phyloP scores from a whole-genome alignment of 2,329 filamentous ascomycete species.

The Arthroderma sp. region DNA sequence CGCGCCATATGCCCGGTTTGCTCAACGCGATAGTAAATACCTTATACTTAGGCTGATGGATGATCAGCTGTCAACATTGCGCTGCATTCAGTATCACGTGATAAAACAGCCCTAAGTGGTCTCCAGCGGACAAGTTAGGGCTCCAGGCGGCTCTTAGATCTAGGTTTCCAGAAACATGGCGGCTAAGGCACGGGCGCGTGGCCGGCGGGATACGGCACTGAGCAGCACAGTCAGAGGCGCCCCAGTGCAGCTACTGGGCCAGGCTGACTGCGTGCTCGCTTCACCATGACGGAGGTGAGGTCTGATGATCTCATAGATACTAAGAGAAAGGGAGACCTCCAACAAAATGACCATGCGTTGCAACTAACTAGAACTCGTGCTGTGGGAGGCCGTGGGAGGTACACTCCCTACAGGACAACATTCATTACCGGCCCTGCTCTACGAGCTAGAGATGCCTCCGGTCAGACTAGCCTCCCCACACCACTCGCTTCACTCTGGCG shows the following conservation, averaged over 20 bases:
- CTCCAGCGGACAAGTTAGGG: too few relatives aligned
- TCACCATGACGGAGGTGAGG: slow-evolving; percentile 5
- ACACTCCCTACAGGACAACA: slow-evolving; percentile 9
- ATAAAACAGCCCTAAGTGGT: too few relatives aligned
- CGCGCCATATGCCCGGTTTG: too few relatives aligned
- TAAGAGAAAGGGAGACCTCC: neutral
- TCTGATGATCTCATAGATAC: slow-evolving; percentile 2
- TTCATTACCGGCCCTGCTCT: slow-evolving; percentile 4
- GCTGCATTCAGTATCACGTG: too few relatives aligned
- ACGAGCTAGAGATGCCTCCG: slow-evolving; percentile 6
- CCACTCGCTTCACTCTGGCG: neutral
- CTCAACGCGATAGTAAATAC: too few relatives aligned
- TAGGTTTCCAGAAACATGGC: slow-evolving; percentile 9
- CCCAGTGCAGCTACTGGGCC: neutral
- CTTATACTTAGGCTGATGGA: too few relatives aligned
- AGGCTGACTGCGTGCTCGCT: slow-evolving; percentile 3
- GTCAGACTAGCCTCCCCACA: slow-evolving; percentile 1
- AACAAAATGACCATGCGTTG: neutral
- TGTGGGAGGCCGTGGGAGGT: slow-evolving; percentile 1
- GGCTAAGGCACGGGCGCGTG: slow-evolving; percentile 8
- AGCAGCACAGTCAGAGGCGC: slow-evolving; percentile 3
- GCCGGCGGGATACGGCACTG: neutral
- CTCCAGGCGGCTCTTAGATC: slow-evolving; percentile 9
- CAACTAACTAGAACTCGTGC: neutral
- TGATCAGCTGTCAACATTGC: too few relatives aligned